Conservation (phyloP, 805 yeast genomes). For the Kuraishia hungarica region DNA sequence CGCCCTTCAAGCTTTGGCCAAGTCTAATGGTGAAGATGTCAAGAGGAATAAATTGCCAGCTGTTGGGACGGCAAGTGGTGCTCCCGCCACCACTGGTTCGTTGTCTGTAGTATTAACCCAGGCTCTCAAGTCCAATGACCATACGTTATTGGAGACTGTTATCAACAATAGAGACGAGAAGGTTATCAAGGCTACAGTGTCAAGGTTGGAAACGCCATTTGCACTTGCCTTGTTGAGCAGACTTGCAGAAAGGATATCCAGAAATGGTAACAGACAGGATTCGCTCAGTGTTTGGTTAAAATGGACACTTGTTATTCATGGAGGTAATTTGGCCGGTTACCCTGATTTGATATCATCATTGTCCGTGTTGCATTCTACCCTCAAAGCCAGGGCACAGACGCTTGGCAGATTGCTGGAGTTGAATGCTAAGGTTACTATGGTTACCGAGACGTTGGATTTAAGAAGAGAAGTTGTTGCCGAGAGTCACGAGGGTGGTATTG, state of each 20-base stretch:
- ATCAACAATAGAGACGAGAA: slow-evolving; percentile 45
- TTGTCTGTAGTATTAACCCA: slow-evolving; percentile 80
- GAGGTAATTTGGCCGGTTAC: slow-evolving; percentile 37
- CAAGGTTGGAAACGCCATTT: slow-evolving; percentile 37
- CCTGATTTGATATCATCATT: slow-evolving; percentile 34
- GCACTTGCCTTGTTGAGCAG: slow-evolving; percentile 43
- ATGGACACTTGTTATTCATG: slow-evolving; percentile 48
- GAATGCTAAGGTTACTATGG: slow-evolving; percentile 39
- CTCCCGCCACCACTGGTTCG: slow-evolving; percentile 54
- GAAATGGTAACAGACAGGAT: slow-evolving; percentile 42
- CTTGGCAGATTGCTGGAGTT: slow-evolving; percentile 42
- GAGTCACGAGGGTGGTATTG: slow-evolving; percentile 19
- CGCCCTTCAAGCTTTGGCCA: no score
- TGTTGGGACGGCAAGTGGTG: background rate
- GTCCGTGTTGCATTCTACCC: slow-evolving; percentile 35
- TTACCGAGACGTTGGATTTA: slow-evolving; percentile 33
- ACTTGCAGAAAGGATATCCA: slow-evolving; percentile 40
- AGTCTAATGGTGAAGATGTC: slow-evolving; percentile 14
- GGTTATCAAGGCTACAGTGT: slow-evolving; percentile 40
- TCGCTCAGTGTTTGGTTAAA: slow-evolving; percentile 47
- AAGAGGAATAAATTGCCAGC: slow-evolving; percentile 8
- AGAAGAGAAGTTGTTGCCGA: slow-evolving; percentile 25
- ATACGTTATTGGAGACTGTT: slow-evolving; percentile 77
- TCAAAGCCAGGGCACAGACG: slow-evolving; percentile 38
- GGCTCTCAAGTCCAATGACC: slow-evolving; percentile 83